These are phyloP conservation scores for Choanephora cucurbitarum DNA, from an alignment of 371 early-diverging fungal species.

Conservation along the genomic window DNA sequence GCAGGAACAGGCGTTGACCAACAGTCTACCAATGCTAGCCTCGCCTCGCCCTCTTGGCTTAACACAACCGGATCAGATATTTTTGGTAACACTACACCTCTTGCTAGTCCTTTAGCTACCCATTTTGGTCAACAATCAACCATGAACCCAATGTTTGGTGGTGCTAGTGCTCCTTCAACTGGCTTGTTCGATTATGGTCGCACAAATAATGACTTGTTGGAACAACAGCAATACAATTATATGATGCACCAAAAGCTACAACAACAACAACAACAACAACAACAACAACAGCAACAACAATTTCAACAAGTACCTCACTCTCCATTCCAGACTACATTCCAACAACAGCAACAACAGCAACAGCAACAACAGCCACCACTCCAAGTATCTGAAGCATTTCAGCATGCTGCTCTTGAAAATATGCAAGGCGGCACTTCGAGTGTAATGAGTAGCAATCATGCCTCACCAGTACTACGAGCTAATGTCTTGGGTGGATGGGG, in stretches of 20 bases:
- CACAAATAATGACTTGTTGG: slow-evolving; percentile 29
- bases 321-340: neutral
- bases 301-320: neutral
- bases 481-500: slow-evolving; percentile 36
- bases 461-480: slow-evolving; percentile 30
- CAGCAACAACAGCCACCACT: slow-evolving; percentile 26
- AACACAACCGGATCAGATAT: slow-evolving; percentile 32
- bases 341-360: slow-evolving; percentile 28
- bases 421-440: neutral
- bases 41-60: slow-evolving; percentile 34
- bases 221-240: slow-evolving; percentile 51
- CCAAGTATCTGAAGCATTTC: slow-evolving; percentile 21
- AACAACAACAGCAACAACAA: slow-evolving; percentile 13
- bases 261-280: slow-evolving; percentile 44
- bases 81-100: slow-evolving; percentile 23
- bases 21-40: slow-evolving; percentile 3
- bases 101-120: slow-evolving; percentile 11
- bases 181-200: slow-evolving; percentile 46
- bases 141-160: slow-evolving; percentile 36
- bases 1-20: too few relatives aligned
- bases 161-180: slow-evolving; percentile 22
- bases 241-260: slow-evolving; percentile 57
- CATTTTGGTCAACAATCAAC: slow-evolving; percentile 27
- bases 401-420: slow-evolving; percentile 17
- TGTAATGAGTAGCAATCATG: slow-evolving; percentile 23